Evolutionary conservation across 2,329 filamentous ascomycete genomes (phyloP), one percentile per base, ranked within the genome.

Genomic region (Clonostachys rosea): DNA sequence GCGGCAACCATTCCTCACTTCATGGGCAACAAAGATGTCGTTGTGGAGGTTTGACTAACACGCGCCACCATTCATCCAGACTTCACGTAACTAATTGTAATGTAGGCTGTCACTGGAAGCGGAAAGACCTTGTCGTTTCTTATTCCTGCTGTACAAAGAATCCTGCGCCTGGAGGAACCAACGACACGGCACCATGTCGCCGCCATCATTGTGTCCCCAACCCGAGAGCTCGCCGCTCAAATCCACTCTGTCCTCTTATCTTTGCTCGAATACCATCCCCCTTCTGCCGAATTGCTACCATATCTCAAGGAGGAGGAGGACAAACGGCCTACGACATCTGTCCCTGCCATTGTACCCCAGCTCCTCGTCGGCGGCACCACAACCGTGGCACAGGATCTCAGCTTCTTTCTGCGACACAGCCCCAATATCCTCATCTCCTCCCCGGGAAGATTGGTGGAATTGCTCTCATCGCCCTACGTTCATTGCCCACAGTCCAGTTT

Each of bases 371-470:
- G 92, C 41, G 91, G 91, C 36, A 84, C 81, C 13, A 91, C 87
- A 16, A 86, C 91, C 0, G 86, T 89, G 0, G 86, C 89, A 1
- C 89, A 96, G 63, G 94, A 99, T 59, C 73, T 97, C 8, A 89
- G 88, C 57, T 79, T 79, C 46, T 99, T 97, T 64, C 74, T 96
- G 39, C 86, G 87, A 51, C 79, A 85, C 49, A 91, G 87, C 5
- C 90, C 92, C 0, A 99, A 97, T 59, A 72, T 99, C 1, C 74
- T 99, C 4, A 86, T 99, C 46, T 91, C 87, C 1, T 97, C 94
- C 0, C 94, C 94, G 0, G 95, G 94, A 5, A 83, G 94, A 42
- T 78, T 99, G 3, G 79, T 96, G 6, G 91, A 96, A 60, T 79
- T 99, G 1, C 75, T 99, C 5, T 84, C 86, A 0, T 95, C 90